These are phyloP conservation scores for Podospora conica DNA, from an alignment of 495 filamentous ascomycete species.

Conservation along the genomic window DNA sequence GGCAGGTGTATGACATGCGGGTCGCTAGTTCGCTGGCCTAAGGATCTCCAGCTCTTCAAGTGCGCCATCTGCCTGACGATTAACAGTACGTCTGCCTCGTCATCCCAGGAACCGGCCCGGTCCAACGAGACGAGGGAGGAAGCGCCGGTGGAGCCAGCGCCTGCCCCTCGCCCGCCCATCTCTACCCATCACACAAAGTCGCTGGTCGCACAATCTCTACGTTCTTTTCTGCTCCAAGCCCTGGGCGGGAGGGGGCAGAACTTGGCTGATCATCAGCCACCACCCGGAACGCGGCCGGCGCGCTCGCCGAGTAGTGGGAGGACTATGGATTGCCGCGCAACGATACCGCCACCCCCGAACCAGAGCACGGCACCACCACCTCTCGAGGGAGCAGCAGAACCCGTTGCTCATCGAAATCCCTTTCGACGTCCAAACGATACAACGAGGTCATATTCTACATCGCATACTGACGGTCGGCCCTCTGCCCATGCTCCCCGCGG, in stretches of 20 bases:
- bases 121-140: constrained; percentile 3
- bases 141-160: not conserved
- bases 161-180: constrained; percentile 17
- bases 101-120: constrained; percentile 10
- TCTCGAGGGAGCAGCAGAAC: not conserved
- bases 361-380: not conserved
- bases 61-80: constrained; percentile 84
- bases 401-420: constrained; percentile 25
- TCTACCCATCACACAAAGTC: constrained; percentile 29
- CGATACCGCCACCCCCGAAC: not conserved
- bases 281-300: not conserved
- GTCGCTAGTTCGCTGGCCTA: constrained; percentile 78
- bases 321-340: not conserved
- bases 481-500: constrained; percentile 4
- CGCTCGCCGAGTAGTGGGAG: constrained; percentile 2
- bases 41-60: constrained; percentile 64
- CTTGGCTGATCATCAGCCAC: not conserved
- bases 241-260: constrained; percentile 11
- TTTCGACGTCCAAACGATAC: constrained; percentile 20
- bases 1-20: constrained; percentile 81
- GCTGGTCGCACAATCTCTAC: constrained; percentile 27
- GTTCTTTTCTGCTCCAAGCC: constrained; percentile 17
- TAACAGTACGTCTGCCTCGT: constrained; percentile 50
- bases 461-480: constrained; percentile 33
- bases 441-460: constrained; percentile 34